Percentiles rank a stretch among this genome's conserved stretches.
Conservation (phyloP, 2,329 filamentous ascomycete species). For the Ophiostoma pallidulum region DNA sequence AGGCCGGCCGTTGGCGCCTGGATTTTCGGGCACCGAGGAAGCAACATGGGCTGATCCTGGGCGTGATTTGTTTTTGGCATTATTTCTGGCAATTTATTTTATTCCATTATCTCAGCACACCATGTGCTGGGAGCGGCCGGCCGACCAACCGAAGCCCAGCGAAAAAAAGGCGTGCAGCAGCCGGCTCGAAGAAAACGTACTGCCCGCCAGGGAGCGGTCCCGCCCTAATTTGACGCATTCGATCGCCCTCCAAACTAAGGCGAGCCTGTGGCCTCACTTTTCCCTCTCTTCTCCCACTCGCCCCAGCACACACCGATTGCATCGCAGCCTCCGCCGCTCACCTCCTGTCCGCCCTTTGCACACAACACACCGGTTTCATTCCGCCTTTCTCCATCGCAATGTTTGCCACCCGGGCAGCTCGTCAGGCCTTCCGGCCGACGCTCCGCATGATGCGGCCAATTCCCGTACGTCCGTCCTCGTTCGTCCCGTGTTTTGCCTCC, state of each 20-base stretch:
- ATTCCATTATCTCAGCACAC: neutral
- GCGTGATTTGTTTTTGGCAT: constrained; percentile 9
- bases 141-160: constrained; percentile 16
- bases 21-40: constrained; percentile 1
- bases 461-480: constrained; percentile 49
- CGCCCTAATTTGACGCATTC: constrained; percentile 16
- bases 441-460: constrained; percentile 59
- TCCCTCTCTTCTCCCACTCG: constrained; percentile 1
- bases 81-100: constrained; percentile 6
- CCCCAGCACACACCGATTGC: neutral
- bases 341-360: constrained; percentile 17
- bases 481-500: neutral
- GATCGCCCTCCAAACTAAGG: constrained; percentile 6
- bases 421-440: constrained; percentile 59
- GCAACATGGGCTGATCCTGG: constrained; percentile 11
- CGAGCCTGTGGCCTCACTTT: constrained; percentile 19
- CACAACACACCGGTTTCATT: constrained; percentile 6
- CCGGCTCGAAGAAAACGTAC: neutral
- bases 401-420: constrained; percentile 54
- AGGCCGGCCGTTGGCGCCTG: constrained; percentile 5
- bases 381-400: constrained; percentile 34
- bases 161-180: constrained; percentile 8
- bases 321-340: neutral
- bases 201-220: constrained; percentile 2
- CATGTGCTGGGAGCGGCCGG: neutral